phyloP scores from a whole-genome alignment of 495 filamentous ascomycete genomes.

The Hypoxylon cercidicola region DNA sequence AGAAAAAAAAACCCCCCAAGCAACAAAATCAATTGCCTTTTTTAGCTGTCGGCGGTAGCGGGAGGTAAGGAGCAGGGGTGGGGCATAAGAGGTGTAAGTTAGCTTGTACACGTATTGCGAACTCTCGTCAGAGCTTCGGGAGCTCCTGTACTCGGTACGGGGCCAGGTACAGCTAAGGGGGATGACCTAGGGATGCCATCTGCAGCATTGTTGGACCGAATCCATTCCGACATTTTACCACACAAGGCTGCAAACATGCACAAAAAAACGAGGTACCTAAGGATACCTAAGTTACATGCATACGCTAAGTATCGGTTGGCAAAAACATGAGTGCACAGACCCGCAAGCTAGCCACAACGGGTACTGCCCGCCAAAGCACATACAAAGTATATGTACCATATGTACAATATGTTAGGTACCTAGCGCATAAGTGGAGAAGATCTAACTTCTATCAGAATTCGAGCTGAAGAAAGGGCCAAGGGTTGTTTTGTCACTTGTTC shows the following conservation, averaged over 20 bases:
- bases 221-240: conserved; percentile 15
- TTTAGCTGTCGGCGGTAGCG: conserved; percentile 24
- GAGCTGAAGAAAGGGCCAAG: conserved; percentile 2
- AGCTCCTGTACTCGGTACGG: background rate
- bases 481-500: conserved; percentile 7
- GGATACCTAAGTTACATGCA: background rate
- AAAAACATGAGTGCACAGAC: too few species aligned
- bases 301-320: too few species aligned
- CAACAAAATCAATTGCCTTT: conserved; percentile 1
- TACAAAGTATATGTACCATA: background rate
- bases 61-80: conserved; percentile 26
- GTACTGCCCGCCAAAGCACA: too few species aligned
- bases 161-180: too few species aligned
- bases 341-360: too few species aligned
- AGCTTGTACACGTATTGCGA: conserved; percentile 4
- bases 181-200: background rate
- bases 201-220: conserved; percentile 9
- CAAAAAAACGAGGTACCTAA: background rate
- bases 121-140: too few species aligned
- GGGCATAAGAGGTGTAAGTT: conserved; percentile 2
- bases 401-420: background rate
- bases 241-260: background rate
- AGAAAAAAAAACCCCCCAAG: too few species aligned
- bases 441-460: background rate
- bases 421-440: background rate